These are phyloP conservation scores for Fusarium haematococcum DNA, from an alignment of 2,329 filamentous ascomycete genomes.

Conservation along the genomic window DNA sequence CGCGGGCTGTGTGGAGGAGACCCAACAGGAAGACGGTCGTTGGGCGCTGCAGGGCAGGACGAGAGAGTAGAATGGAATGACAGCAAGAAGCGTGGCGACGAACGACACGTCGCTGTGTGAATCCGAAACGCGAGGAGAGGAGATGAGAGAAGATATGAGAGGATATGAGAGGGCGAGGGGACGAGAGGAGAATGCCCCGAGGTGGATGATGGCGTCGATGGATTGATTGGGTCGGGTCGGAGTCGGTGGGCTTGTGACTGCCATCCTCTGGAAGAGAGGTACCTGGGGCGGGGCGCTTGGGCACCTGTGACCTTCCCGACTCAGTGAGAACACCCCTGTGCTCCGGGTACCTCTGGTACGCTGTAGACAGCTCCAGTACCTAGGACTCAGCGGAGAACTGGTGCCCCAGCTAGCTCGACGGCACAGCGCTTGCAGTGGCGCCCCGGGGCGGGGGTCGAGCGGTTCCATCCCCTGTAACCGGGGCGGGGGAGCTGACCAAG, in stretches of 20 bases:
- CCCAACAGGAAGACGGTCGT: slow-evolving; percentile 9
- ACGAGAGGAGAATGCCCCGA: slow-evolving; percentile 19
- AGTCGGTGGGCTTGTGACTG: slow-evolving; percentile 33
- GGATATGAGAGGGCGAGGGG: slow-evolving; percentile 27
- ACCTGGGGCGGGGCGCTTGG: slow-evolving; percentile 32
- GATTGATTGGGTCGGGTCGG: slow-evolving; percentile 35
- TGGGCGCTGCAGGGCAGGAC: slow-evolving; percentile 9
- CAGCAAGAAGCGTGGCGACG: slow-evolving; percentile 37
- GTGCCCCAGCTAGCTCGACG: slow-evolving; percentile 1
- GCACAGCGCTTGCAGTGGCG: slow-evolving; percentile 14
- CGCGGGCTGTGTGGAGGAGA: slow-evolving; percentile 7
- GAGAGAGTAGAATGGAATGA: slow-evolving; percentile 3
- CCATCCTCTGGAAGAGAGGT: slow-evolving; percentile 4
- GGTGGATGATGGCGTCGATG: slow-evolving; percentile 24
- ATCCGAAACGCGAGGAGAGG: slow-evolving; percentile 36
- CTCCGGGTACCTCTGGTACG: slow-evolving; percentile 10
- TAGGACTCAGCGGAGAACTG: background rate
- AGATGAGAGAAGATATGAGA: slow-evolving; percentile 26
- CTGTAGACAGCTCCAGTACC: background rate
- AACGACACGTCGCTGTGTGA: slow-evolving; percentile 41
- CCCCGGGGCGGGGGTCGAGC: slow-evolving; percentile 18
- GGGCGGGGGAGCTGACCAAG: slow-evolving; percentile 20
- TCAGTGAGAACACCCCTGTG: slow-evolving; percentile 29
- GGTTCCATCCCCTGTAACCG: slow-evolving; percentile 28
- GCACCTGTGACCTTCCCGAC: slow-evolving; percentile 30